Conservation (phyloP, 768 basidiomycete species). For the Mycena rebaudengoi region DNA sequence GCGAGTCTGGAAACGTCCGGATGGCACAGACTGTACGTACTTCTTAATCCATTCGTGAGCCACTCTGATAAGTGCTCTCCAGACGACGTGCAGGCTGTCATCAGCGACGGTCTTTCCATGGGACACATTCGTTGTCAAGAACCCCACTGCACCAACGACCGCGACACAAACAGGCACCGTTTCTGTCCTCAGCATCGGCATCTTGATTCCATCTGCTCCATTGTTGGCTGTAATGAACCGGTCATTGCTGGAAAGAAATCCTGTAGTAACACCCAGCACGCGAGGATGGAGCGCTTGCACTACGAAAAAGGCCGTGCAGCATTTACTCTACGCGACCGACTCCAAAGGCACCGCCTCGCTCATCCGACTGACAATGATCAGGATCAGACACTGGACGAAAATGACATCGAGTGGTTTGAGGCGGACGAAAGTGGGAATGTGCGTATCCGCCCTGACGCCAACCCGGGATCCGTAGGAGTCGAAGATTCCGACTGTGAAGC, state of each 20-base stretch:
- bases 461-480: too few species aligned
- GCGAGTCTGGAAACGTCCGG: slow-evolving; percentile 14
- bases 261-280: slow-evolving; percentile 12
- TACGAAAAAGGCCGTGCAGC: background rate
- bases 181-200: slow-evolving; percentile 26
- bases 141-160: slow-evolving; percentile 12
- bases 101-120: slow-evolving; percentile 27
- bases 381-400: too few species aligned
- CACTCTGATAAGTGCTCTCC: background rate
- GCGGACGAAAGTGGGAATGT: too few species aligned
- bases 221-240: slow-evolving; percentile 20
- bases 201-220: slow-evolving; percentile 14
- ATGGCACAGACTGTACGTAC: slow-evolving; percentile 9
- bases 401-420: too few species aligned
- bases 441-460: background rate
- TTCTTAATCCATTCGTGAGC: too few species aligned
- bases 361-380: background rate
- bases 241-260: slow-evolving; percentile 5
- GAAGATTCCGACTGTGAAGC: too few species aligned
- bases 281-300: slow-evolving; percentile 10
- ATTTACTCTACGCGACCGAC: background rate
- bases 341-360: background rate
- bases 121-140: slow-evolving; percentile 25
- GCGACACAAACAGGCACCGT: slow-evolving; percentile 23
- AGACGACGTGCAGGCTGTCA: slow-evolving; percentile 10